A percentile compares a stretch with the other conserved stretches of the same genome.
Conservation (phyloP, 129 eudicot genomes). For the Dittrichia graveolens region DNA sequence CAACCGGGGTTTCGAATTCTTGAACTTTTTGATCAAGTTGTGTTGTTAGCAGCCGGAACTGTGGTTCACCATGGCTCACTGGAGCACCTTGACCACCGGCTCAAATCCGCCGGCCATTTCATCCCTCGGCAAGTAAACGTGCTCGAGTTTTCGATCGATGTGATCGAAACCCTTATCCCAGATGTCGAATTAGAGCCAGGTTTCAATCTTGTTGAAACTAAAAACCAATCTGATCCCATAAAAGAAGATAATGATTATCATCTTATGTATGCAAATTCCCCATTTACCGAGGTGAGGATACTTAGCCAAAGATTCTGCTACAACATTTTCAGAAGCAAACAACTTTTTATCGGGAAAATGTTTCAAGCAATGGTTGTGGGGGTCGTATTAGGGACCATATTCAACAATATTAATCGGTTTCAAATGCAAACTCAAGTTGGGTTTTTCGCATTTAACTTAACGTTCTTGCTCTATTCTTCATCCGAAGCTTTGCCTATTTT, state of each 20-base stretch:
- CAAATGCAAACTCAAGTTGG: constrained; percentile 60
- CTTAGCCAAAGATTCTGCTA: constrained; percentile 62
- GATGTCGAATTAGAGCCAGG: constrained; percentile 23
- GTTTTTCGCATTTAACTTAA: constrained; percentile 71
- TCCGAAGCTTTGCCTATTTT: constrained; percentile 81
- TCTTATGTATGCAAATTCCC: constrained; percentile 44
- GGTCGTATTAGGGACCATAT: constrained; percentile 56
- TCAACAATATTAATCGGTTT: constrained; percentile 32
- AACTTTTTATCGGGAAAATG: constrained; percentile 53
- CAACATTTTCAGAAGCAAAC: constrained; percentile 63
- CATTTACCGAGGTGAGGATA: constrained; percentile 46
- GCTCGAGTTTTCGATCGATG: constrained; percentile 74
- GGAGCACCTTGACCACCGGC: constrained; percentile 46
- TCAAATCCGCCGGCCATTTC: constrained; percentile 49
- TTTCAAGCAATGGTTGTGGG: constrained; percentile 52
- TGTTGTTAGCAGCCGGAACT: constrained; percentile 52
- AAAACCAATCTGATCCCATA: constrained; percentile 21
- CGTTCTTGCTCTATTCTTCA: constrained; percentile 66
- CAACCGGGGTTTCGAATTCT: constrained; percentile 83
- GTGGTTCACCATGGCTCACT: constrained; percentile 63
- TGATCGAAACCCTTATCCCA: constrained; percentile 37
- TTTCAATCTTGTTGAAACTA: constrained; percentile 24
- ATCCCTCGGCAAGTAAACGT: constrained; percentile 68
- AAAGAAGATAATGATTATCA: constrained; percentile 10
- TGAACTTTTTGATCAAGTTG: constrained; percentile 54